Percentiles rank a stretch among this genome's conserved stretches.
Conservation (phyloP, 148 eudicot genomes). For the Amaranthus hypochondriacus region DNA sequence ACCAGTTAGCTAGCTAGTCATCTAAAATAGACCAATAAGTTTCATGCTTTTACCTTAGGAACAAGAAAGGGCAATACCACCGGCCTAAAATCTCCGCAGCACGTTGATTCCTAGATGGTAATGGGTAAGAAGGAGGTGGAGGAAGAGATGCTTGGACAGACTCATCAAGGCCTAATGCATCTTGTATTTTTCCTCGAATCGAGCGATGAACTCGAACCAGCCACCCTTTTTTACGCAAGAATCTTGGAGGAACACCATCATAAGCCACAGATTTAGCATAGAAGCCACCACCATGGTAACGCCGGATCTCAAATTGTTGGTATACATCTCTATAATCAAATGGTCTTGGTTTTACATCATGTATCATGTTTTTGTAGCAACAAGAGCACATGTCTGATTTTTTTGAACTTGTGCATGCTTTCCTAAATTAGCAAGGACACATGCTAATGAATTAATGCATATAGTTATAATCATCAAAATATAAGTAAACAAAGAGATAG, state of each 20-base stretch:
- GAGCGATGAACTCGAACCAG: conserved; percentile 38
- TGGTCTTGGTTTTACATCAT: conserved; percentile 43
- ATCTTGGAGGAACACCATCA: conserved; percentile 72
- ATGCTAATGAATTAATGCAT: no score
- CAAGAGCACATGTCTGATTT: conserved; percentile 48
- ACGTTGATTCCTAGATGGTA: conserved; percentile 32
- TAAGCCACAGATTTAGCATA: conserved; percentile 62
- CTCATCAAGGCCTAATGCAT: conserved; percentile 46
- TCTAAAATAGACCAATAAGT: not conserved
- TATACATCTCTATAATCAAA: conserved; percentile 67
- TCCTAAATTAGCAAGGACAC: conserved; percentile 24
- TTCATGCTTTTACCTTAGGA: conserved; percentile 28
- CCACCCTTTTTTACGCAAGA: conserved; percentile 70
- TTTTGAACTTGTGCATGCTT: conserved; percentile 59
- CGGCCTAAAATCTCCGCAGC: conserved; percentile 34
- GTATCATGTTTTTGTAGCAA: conserved; percentile 37
- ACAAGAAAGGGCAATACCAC: conserved; percentile 58
- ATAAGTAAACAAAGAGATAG: not conserved
- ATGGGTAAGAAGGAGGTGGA: conserved; percentile 27
- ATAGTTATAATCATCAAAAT: not conserved
- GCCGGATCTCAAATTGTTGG: conserved; percentile 69
- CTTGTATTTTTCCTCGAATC: conserved; percentile 24
- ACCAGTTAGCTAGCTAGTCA: not conserved
- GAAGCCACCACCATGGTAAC: conserved; percentile 55
- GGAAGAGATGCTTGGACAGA: conserved; percentile 36